phyloP scores from a whole-genome alignment of 2,329 filamentous ascomycete genomes.

The Tolypocladium inflatum region DNA sequence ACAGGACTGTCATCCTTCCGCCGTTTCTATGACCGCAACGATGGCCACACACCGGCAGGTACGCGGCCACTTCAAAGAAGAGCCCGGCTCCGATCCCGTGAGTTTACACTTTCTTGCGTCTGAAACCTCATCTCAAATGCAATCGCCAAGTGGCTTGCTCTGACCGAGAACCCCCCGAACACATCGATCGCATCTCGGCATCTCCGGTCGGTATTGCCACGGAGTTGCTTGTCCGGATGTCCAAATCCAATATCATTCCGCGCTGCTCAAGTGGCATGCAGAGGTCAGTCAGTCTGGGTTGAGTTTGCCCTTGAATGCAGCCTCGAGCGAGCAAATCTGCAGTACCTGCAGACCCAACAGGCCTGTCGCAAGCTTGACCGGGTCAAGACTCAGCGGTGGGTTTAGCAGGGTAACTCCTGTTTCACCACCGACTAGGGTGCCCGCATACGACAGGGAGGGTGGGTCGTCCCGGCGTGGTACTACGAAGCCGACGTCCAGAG shows the following conservation, averaged over 20 bases:
- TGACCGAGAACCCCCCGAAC: neutral
- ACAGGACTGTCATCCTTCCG: neutral
- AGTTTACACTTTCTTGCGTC: slow-evolving; percentile 3
- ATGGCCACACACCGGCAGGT: slow-evolving; percentile 11
- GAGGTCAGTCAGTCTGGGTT: neutral
- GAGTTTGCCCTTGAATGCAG: neutral
- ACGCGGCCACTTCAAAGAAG: slow-evolving; percentile 10
- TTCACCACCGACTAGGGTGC: slow-evolving; percentile 11
- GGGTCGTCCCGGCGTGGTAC: slow-evolving; percentile 12
- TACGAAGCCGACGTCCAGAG: slow-evolving; percentile 5
- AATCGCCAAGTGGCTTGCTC: slow-evolving; percentile 1
- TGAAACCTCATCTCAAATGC: neutral
- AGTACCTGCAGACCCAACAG: slow-evolving; percentile 1
- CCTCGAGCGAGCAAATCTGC: neutral
- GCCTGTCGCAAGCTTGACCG: slow-evolving; percentile 11
- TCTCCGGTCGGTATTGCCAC: neutral
- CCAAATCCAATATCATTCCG: neutral
- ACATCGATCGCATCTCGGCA: neutral
- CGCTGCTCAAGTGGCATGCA: neutral
- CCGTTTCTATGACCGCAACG: slow-evolving; percentile 7
- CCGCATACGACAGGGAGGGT: slow-evolving; percentile 8
- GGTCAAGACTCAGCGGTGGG: slow-evolving; percentile 9
- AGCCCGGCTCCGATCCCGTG: slow-evolving; percentile 7
- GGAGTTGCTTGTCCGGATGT: neutral
- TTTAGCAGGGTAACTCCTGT: slow-evolving; percentile 10